Conservation (phyloP, 2,329 filamentous ascomycete genomes). For the Colletotrichum sp. region DNA sequence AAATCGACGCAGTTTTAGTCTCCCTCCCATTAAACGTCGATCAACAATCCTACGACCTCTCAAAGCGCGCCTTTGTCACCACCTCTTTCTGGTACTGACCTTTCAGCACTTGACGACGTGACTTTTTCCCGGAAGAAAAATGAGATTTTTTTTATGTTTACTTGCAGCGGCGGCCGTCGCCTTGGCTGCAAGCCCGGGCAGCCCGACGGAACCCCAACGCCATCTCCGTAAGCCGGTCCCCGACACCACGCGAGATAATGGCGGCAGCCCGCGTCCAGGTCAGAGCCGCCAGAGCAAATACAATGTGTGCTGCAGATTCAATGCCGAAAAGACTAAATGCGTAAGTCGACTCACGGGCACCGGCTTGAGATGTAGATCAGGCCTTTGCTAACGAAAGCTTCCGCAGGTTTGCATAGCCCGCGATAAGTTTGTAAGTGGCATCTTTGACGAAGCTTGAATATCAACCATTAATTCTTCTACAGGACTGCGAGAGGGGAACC, state of each 20-base stretch:
- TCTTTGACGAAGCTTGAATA: not conserved
- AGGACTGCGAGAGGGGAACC: not conserved
- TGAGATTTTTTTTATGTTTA: not conserved
- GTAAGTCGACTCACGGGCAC: not conserved
- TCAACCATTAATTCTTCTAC: not conserved
- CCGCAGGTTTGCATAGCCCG: not conserved
- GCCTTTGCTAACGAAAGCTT: not conserved
- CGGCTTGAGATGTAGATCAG: not conserved
- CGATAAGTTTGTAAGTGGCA: not conserved
- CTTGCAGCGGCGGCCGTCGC: not conserved
- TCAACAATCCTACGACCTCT: not conserved
- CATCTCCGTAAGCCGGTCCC: not conserved
- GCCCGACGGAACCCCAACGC: not conserved
- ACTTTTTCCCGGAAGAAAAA: not conserved
- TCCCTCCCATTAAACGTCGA: not conserved
- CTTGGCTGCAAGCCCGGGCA: not conserved
- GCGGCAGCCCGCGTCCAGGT: not conserved
- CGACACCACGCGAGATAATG: not conserved
- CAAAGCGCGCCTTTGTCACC: not conserved
- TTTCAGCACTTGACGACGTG: not conserved
- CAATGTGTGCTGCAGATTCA: not conserved
- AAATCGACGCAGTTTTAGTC: not conserved
- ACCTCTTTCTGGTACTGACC: not conserved
- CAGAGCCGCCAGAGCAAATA: not conserved
- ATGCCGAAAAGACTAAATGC: not conserved